Evolutionary conservation across 345 rosid genomes (phyloP).

Genomic region (Populus nigra): DNA sequence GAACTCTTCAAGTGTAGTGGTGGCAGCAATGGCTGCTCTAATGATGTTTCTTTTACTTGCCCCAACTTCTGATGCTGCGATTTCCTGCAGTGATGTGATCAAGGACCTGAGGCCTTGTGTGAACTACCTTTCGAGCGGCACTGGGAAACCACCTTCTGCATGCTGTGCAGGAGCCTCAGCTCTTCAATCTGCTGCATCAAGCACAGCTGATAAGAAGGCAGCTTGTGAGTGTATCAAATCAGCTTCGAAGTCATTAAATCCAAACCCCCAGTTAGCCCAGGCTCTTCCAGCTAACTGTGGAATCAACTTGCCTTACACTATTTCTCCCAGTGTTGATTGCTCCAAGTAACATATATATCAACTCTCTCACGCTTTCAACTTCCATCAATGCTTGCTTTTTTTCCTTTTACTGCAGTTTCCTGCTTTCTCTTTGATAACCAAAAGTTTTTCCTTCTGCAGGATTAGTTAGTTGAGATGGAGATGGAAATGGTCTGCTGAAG

Average conservation of each 20-base stretch:
- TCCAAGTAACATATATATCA: slow-evolving; percentile 38
- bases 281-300: slow-evolving; percentile 58
- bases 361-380: neutral
- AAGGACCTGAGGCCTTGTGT: slow-evolving; percentile 69
- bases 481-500: neutral
- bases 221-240: slow-evolving; percentile 71
- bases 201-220: slow-evolving; percentile 54
- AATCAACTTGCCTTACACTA: slow-evolving; percentile 44
- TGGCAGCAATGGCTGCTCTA: slow-evolving; percentile 17
- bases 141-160: slow-evolving; percentile 52
- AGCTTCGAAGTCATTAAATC: slow-evolving; percentile 48
- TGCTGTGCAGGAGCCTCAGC: slow-evolving; percentile 58
- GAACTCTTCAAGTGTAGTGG: slow-evolving; percentile 18
- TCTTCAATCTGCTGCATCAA: slow-evolving; percentile 46
- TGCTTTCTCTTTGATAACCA: neutral
- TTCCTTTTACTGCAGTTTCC: neutral
- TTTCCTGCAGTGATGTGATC: slow-evolving; percentile 57
- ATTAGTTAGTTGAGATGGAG: neutral
- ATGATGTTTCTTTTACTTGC: slow-evolving; percentile 30
- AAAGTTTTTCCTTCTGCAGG: slow-evolving; percentile 1
- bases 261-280: slow-evolving; percentile 52
- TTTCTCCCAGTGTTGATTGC: slow-evolving; percentile 63
- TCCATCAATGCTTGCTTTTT: neutral
- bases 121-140: slow-evolving; percentile 54
- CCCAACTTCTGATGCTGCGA: slow-evolving; percentile 42